Percentiles rank a stretch among this genome's conserved stretches.
Conservation (phyloP, 2,329 filamentous ascomycete species). For the Penicillium frequentans region DNA sequence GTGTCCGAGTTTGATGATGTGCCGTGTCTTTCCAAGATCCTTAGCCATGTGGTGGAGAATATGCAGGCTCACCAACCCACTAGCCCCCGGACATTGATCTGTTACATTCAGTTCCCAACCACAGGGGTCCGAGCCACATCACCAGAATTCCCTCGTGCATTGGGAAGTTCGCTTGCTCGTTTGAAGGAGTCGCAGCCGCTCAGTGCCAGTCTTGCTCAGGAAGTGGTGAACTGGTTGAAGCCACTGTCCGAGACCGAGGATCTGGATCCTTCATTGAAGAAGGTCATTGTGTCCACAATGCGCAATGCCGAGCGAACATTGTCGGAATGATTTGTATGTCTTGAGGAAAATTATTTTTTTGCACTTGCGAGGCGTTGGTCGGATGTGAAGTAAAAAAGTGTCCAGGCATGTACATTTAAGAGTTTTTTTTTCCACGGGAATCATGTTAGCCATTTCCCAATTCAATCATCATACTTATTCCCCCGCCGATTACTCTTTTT, state of each 20-base stretch:
- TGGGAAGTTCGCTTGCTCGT: slow-evolving; percentile 64
- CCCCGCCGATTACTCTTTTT: slow-evolving; percentile 60
- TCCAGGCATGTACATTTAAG: neutral
- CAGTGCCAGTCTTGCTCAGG: slow-evolving; percentile 44
- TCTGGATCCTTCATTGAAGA: slow-evolving; percentile 55
- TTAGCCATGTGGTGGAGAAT: slow-evolving; percentile 68
- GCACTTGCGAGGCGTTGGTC: slow-evolving; percentile 27
- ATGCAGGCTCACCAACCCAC: slow-evolving; percentile 62
- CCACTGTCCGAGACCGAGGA: slow-evolving; percentile 46
- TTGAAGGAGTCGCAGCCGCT: slow-evolving; percentile 56
- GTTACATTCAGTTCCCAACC: slow-evolving; percentile 70
- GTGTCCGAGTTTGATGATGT: slow-evolving; percentile 69
- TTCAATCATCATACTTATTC: slow-evolving; percentile 39
- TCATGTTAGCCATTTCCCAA: slow-evolving; percentile 12
- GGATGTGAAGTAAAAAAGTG: slow-evolving; percentile 18
- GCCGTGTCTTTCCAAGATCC: slow-evolving; percentile 63
- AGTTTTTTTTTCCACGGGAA: neutral
- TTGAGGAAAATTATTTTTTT: neutral
- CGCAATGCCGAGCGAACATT: slow-evolving; percentile 34
- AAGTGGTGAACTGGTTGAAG: slow-evolving; percentile 51
- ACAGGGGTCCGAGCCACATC: slow-evolving; percentile 64
- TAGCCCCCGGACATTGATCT: slow-evolving; percentile 65
- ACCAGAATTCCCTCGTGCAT: slow-evolving; percentile 69
- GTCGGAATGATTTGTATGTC: slow-evolving; percentile 17
- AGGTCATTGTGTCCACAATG: slow-evolving; percentile 49